These are phyloP conservation scores for Moringa oleifera DNA, from an alignment of 345 rosid genomes.

Conservation along the genomic window DNA sequence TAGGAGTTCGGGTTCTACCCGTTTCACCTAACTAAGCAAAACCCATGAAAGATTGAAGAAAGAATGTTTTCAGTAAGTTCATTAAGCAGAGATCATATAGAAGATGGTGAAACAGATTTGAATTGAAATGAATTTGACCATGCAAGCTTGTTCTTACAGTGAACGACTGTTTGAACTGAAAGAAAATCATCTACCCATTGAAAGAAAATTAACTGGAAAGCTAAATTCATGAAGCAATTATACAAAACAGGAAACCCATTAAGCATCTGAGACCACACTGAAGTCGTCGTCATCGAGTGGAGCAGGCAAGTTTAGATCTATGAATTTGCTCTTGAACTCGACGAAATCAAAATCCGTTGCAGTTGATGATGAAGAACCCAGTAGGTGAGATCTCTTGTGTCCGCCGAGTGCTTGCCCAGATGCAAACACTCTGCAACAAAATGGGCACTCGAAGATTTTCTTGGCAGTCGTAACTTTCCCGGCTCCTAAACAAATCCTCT, in stretches of 20 bases:
- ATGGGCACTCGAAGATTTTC: conserved; percentile 51
- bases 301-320: conserved; percentile 98
- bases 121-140: conserved; percentile 11
- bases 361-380: conserved; percentile 25
- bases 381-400: conserved; percentile 71
- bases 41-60: conserved; percentile 1
- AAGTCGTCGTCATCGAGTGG: conserved; percentile 62
- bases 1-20: too few relatives aligned
- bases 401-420: conserved; percentile 87
- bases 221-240: too few relatives aligned
- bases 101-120: too few relatives aligned
- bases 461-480: conserved; percentile 11
- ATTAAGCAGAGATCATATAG: too few relatives aligned
- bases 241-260: too few relatives aligned
- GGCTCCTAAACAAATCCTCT: conserved; percentile 23
- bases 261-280: conserved; percentile 46
- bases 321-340: conserved; percentile 29
- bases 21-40: background rate
- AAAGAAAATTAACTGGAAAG: background rate
- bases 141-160: too few relatives aligned
- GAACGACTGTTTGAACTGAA: too few relatives aligned
- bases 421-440: conserved; percentile 53
- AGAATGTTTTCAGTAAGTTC: too few relatives aligned
- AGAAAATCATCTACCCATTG: conserved; percentile 2
- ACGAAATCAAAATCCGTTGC: conserved; percentile 17